A percentile compares a stretch with the other conserved stretches of the same genome.
Conservation (phyloP, 169 alveolate genomes). For the Plasmodium sp. region DNA sequence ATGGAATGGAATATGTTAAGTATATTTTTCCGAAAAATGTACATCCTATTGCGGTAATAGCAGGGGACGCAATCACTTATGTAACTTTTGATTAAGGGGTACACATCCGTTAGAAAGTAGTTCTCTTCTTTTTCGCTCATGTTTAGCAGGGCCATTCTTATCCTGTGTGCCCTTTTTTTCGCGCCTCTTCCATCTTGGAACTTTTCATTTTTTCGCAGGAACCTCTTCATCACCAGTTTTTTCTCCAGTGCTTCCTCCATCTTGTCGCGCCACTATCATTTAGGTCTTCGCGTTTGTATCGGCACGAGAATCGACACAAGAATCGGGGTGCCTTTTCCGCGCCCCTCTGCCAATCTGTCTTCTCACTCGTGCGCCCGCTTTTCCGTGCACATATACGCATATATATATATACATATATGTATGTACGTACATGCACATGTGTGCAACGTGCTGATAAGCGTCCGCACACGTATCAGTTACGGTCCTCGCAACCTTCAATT, state of each 20-base stretch:
- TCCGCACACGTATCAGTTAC: neutral
- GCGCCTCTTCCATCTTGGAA: neutral
- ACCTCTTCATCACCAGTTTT: neutral
- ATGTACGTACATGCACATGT: neutral
- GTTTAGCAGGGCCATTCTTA: slow-evolving; percentile 25
- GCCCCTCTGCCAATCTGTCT: neutral
- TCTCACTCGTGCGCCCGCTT: neutral
- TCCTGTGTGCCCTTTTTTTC: neutral
- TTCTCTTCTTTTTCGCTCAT: slow-evolving; percentile 29
- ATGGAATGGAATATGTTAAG: slow-evolving; percentile 33
- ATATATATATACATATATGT: too few relatives aligned
- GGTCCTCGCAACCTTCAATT: neutral
- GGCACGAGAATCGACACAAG: neutral
- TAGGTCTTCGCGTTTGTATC: neutral
- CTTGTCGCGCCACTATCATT: neutral
- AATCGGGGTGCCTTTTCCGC: neutral
- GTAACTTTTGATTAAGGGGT: slow-evolving; percentile 35
- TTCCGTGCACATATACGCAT: neutral
- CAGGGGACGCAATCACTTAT: slow-evolving; percentile 7
- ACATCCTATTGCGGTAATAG: neutral
- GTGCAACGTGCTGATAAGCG: neutral
- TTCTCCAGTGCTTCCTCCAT: slow-evolving; percentile 25
- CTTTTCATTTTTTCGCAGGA: slow-evolving; percentile 3
- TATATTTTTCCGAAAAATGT: slow-evolving; percentile 15
- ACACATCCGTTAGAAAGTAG: slow-evolving; percentile 42